Conservation (phyloP, 2,329 filamentous ascomycete genomes). For the Aulographum hederae region DNA sequence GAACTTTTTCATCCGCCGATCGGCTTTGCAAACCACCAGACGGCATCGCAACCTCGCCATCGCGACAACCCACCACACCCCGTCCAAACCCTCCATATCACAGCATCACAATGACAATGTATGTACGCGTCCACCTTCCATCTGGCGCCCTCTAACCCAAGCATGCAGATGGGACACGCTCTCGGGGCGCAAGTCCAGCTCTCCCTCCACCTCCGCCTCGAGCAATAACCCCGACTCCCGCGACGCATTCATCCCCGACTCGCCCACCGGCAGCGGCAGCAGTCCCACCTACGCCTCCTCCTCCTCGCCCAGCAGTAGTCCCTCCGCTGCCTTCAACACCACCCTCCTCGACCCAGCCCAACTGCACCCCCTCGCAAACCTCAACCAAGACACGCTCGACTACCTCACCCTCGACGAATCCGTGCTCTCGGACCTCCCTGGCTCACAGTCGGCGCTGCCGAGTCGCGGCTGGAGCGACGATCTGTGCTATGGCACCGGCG, state of each 20-base stretch:
- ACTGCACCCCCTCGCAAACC: constrained; percentile 81
- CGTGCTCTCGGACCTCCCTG: constrained; percentile 68
- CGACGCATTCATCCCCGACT: constrained; percentile 15
- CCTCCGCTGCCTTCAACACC: no score
- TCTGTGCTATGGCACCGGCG: constrained; percentile 90
- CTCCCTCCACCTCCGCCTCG: constrained; percentile 24
- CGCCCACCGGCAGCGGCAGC: constrained; percentile 52
- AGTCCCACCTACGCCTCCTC: constrained; percentile 81
- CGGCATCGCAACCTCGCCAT: no score
- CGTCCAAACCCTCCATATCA: no score
- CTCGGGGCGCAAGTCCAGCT: constrained; percentile 36
- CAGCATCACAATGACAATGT: background rate
- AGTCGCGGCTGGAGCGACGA: constrained; percentile 97
- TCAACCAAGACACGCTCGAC: constrained; percentile 85
- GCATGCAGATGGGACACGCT: constrained; percentile 36
- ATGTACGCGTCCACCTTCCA: background rate
- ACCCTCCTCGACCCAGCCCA: constrained; percentile 70
- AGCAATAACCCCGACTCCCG: no score
- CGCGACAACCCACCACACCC: no score
- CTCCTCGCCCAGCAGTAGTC: constrained; percentile 46
- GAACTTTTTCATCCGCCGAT: no score
- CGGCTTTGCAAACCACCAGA: no score
- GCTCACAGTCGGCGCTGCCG: constrained; percentile 71
- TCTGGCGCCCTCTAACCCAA: background rate
- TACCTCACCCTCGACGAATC: constrained; percentile 92